Conservation (phyloP, 2,329 filamentous ascomycete genomes). For the Byssothecium circinans region DNA sequence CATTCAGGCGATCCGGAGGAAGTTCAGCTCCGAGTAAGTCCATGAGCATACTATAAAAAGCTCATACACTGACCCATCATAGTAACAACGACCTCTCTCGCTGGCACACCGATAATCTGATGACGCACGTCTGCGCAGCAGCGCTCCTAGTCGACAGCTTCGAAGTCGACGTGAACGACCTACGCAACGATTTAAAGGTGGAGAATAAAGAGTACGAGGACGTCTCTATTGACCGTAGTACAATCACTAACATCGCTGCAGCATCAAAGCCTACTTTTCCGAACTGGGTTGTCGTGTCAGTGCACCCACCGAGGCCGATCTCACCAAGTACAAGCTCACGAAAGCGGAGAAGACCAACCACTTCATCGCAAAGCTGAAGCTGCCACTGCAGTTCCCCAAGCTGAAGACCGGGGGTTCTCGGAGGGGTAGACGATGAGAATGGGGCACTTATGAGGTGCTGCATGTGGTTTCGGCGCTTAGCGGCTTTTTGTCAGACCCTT, state of each 20-base stretch:
- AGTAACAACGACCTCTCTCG: conserved; percentile 62
- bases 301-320: conserved; percentile 51
- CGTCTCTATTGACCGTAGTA: neutral
- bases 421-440: conserved; percentile 11
- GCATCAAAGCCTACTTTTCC: conserved; percentile 68
- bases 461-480: neutral
- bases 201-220: conserved; percentile 63
- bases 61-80: conserved; percentile 13
- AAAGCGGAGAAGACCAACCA: conserved; percentile 63
- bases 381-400: conserved; percentile 85
- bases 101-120: conserved; percentile 70
- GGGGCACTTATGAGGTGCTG: neutral
- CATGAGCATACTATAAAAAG: neutral
- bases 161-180: conserved; percentile 68
- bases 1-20: conserved; percentile 53
- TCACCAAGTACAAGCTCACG: conserved; percentile 58
- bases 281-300: conserved; percentile 72
- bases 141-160: conserved; percentile 73
- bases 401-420: conserved; percentile 24
- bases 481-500: too few relatives aligned
- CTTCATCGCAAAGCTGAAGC: conserved; percentile 67
- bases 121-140: conserved; percentile 72
- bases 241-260: conserved; percentile 21
- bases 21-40: conserved; percentile 57
- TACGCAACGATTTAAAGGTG: conserved; percentile 71